Conservation (phyloP, 176 grass and related monocot genomes). For the barley (Hordeum vulgare) region DNA sequence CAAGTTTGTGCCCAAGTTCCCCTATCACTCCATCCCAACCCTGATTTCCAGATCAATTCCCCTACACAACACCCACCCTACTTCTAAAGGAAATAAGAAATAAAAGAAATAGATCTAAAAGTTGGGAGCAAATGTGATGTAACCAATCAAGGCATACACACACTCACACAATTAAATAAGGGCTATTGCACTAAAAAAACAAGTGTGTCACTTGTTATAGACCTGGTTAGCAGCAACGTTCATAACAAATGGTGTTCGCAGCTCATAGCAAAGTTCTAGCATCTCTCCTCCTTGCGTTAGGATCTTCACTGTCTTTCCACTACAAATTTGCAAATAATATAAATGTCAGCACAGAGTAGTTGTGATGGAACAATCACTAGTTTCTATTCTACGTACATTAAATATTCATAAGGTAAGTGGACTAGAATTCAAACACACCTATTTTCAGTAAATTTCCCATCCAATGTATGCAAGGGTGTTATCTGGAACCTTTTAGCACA, state of each 20-base stretch:
- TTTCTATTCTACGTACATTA: slow-evolving; percentile 19
- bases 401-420: background rate
- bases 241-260: slow-evolving; percentile 74
- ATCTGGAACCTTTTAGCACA: slow-evolving; percentile 91
- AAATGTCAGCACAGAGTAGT: background rate
- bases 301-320: slow-evolving; percentile 83
- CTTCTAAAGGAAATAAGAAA: background rate
- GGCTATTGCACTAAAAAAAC: background rate
- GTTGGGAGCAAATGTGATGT: background rate
- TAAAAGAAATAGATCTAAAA: background rate
- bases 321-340: slow-evolving; percentile 21
- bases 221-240: slow-evolving; percentile 73
- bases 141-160: background rate
- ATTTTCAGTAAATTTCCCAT: slow-evolving; percentile 46
- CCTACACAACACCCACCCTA: background rate
- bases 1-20: background rate
- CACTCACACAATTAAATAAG: background rate
- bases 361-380: background rate
- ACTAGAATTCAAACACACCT: slow-evolving; percentile 46
- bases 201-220: background rate
- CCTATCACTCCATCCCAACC: background rate
- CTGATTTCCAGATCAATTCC: background rate
- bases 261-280: slow-evolving; percentile 90
- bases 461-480: slow-evolving; percentile 65
- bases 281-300: slow-evolving; percentile 94